phyloP scores from a whole-genome alignment of 352 stramenopile genomes.

The Globisporangium rhizosaccharum region DNA sequence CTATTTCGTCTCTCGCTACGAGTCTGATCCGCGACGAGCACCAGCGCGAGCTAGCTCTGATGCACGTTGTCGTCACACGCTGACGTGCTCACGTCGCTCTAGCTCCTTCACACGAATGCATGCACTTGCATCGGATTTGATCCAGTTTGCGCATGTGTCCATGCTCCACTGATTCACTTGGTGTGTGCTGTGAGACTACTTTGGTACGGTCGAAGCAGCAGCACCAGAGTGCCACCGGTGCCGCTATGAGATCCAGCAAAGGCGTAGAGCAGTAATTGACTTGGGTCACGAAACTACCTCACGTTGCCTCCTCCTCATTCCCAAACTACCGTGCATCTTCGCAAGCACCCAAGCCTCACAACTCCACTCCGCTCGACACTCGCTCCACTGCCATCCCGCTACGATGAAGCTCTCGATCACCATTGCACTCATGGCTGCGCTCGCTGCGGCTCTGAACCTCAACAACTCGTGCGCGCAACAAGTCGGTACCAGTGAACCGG shows the following conservation, averaged over 20 bases:
- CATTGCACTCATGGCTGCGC: conserved; percentile 5
- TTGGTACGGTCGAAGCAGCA: too few species aligned
- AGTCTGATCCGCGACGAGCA: too few species aligned
- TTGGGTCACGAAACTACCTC: background rate
- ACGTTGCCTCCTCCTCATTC: background rate
- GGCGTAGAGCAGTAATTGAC: background rate
- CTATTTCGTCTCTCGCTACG: background rate
- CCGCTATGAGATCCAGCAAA: background rate
- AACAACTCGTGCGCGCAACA: conserved; percentile 27
- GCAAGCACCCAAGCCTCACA: background rate
- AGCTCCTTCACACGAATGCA: background rate
- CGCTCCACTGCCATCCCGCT: background rate
- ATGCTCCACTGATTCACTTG: too few species aligned
- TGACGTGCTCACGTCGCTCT: background rate
- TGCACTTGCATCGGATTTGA: background rate
- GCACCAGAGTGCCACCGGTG: background rate
- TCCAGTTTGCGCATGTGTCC: too few species aligned
- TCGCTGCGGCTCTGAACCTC: conserved; percentile 1
- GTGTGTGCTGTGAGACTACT: too few species aligned
- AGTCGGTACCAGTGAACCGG: conserved; percentile 31
- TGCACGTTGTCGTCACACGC: background rate
- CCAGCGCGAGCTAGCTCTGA: background rate
- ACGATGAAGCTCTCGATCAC: conserved; percentile 8
- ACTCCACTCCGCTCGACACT: background rate
- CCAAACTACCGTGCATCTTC: background rate